phyloP scores from a whole-genome alignment of 305 asterid genomes.

The Rubia balearica region DNA sequence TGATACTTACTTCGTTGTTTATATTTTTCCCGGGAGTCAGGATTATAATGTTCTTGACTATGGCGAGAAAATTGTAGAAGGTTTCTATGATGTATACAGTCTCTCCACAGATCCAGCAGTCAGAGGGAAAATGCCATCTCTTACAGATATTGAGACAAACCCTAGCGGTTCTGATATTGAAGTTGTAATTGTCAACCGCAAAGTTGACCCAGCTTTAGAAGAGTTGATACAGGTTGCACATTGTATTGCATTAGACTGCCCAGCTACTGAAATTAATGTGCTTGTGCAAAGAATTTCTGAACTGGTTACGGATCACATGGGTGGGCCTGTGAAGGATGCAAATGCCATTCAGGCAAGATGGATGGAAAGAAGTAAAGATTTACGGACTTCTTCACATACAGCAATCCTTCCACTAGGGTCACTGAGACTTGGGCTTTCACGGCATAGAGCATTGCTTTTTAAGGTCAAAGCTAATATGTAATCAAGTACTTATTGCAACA shows the following conservation, averaged over 20 bases:
- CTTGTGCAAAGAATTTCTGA: conserved; percentile 86
- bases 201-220: conserved; percentile 81
- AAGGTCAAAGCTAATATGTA: conserved; percentile 44
- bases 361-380: conserved; percentile 78
- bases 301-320: conserved; percentile 88
- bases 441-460: conserved; percentile 97
- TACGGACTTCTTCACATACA: conserved; percentile 90
- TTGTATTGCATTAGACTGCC: conserved; percentile 68
- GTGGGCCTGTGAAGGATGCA: conserved; percentile 95
- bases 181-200: conserved; percentile 73
- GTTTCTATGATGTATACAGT: conserved; percentile 85
- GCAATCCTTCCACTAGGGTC: conserved; percentile 88
- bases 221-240: conserved; percentile 89
- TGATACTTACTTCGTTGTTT: background rate
- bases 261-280: conserved; percentile 48
- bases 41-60: conserved; percentile 82
- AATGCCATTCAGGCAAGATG: conserved; percentile 67
- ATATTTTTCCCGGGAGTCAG: conserved; percentile 31
- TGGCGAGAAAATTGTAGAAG: conserved; percentile 90
- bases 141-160: conserved; percentile 70
- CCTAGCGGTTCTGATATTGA: conserved; percentile 67
- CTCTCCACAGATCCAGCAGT: conserved; percentile 54
- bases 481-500: background rate
- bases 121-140: conserved; percentile 93
- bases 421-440: conserved; percentile 76